Conservation (phyloP, 805 yeast species). For the Candida maltosa region DNA sequence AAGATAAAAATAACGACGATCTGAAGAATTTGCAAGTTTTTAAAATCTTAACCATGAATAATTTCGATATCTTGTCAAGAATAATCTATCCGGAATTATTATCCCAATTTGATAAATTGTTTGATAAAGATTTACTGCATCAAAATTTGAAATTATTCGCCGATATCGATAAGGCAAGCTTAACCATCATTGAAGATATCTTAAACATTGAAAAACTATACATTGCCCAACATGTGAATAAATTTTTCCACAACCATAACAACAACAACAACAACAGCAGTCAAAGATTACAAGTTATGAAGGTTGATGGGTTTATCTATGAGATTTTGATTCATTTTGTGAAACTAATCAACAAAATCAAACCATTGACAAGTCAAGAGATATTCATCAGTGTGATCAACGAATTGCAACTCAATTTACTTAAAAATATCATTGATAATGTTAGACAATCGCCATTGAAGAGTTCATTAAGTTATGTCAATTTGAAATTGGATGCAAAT, state of each 20-base stretch:
- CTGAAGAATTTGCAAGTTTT: constrained; percentile 18
- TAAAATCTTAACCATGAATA: constrained; percentile 43
- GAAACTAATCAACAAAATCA: constrained; percentile 33
- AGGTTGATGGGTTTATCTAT: constrained; percentile 38
- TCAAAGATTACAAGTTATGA: constrained; percentile 8
- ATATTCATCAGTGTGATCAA: constrained; percentile 34
- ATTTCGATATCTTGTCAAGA: constrained; percentile 34
- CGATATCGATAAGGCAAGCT: constrained; percentile 38
- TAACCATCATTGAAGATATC: constrained; percentile 39
- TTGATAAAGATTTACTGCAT: constrained; percentile 30
- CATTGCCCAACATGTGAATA: constrained; percentile 25
- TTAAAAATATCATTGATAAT: constrained; percentile 30
- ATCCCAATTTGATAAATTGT: constrained; percentile 29
- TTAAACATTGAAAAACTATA: constrained; percentile 32
- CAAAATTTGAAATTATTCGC: constrained; percentile 39
- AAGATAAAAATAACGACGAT: constrained; percentile 1
- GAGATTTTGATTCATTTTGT: constrained; percentile 39
- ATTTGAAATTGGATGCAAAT: constrained; percentile 33
- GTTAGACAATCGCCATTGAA: constrained; percentile 16
- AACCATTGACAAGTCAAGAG: constrained; percentile 36
- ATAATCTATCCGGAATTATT: constrained; percentile 29
- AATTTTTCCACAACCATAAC: constrained; percentile 19
- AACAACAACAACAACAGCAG: constrained; percentile 1
- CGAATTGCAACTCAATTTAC: constrained; percentile 34
- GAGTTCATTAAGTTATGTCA: constrained; percentile 16